Evolutionary conservation across 1,284 basidiomycete genomes (phyloP), one percentile per base, ranked within the genome.

Genomic region (Austroboletus niveus): DNA sequence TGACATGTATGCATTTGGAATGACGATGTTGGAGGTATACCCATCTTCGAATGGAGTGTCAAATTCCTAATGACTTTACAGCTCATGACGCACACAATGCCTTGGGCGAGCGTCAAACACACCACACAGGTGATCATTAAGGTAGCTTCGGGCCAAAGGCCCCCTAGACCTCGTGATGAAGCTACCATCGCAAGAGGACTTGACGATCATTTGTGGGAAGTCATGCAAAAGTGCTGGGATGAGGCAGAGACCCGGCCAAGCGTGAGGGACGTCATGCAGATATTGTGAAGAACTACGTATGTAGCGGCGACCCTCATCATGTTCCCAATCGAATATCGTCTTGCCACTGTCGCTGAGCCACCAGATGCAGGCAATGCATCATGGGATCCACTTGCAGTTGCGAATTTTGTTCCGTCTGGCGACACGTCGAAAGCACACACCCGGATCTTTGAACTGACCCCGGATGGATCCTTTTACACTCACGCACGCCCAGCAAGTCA

Each of bases 11-110:
- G 72, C 80, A 12, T 76, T 73, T 42, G 78, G 68, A 8, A 82
- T 82, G 80, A 80, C 79, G 7, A 70, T 79, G 32, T 65, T 82
- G 20, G 80, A 82, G 73, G 80, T 78, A 50, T 17, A 10, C 39
- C 15, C 10, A 10, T 42, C 27, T 32, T 41, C 15, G 27, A 12
- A 7, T 39, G 31, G 41, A 4, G 15, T 38, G 20, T 39, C 12
- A 35, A 41, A 29, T 40, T 41, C 11, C 32, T 45, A 20, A 17
- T 55, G 14, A 51, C 36, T 20, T 35, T 15, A 7, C 54, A 82
- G 80, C 57, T 82, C 2, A 62, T 80, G 63, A 80, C 79, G 0
- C 78, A 80, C 53, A 61, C 72, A 10, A 73, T 74, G 53, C 80
- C 80, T 2, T 82, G 75, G 65, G 57, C 61, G 15, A 67, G 72